Evolutionary conservation across 164 flowering plant species (phyloP).

Genomic region (Liquidambar formosana): DNA sequence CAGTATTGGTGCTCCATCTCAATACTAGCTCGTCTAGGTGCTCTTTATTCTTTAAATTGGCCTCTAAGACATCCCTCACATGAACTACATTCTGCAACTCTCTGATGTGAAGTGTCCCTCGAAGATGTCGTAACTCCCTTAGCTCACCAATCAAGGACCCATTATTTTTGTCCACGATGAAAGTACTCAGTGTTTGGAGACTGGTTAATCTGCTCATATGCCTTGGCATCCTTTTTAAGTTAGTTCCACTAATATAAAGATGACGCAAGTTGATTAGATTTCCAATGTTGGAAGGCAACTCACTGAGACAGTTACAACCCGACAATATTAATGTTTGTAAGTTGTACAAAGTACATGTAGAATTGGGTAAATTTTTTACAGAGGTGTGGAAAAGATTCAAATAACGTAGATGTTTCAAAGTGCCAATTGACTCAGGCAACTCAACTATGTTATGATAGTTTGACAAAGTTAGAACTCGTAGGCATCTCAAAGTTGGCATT

Average conservation of each 20-base stretch:
- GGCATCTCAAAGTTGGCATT: not conserved
- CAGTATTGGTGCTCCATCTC: too few species aligned
- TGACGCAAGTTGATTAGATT: constrained; percentile 4
- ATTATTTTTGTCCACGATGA: too few species aligned
- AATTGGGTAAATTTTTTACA: constrained; percentile 9
- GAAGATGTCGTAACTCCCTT: too few species aligned
- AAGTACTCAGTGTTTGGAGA: too few species aligned
- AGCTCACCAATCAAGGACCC: too few species aligned
- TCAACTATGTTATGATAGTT: not conserved
- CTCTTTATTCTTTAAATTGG: constrained; percentile 14
- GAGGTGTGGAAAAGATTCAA: not conserved
- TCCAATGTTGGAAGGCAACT: not conserved
- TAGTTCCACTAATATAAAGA: too few species aligned
- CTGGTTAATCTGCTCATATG: too few species aligned
- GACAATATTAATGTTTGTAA: too few species aligned
- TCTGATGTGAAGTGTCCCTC: constrained; percentile 11
- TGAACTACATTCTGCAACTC: constrained; percentile 13
- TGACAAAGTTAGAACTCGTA: constrained; percentile 7
- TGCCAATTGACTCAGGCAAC: too few species aligned
- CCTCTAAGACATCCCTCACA: constrained; percentile 8
- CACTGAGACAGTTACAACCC: not conserved
- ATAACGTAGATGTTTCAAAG: too few species aligned
- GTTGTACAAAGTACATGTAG: not conserved
- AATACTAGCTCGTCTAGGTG: constrained; percentile 16
- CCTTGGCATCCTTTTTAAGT: too few species aligned